A percentile compares a stretch with the other conserved stretches of the same genome.
Conservation (phyloP, 208 protist species). For the Trypanosoma avium region DNA sequence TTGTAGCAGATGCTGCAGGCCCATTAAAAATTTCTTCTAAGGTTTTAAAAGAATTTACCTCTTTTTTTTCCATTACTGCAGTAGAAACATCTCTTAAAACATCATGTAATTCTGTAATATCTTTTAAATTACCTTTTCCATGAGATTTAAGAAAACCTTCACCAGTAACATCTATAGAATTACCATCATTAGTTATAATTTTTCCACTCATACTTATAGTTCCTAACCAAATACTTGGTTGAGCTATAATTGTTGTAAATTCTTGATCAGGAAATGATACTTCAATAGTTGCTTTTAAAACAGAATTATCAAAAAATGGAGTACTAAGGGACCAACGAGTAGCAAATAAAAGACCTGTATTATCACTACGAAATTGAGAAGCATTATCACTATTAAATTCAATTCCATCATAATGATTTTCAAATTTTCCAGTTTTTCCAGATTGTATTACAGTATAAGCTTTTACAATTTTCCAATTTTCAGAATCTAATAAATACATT, state of each 20-base stretch:
- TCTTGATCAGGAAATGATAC: constrained; percentile 52
- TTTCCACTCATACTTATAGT: constrained; percentile 39
- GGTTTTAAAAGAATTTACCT: constrained; percentile 22
- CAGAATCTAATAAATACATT: constrained; percentile 26
- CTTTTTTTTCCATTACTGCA: constrained; percentile 23
- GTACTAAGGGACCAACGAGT: constrained; percentile 35
- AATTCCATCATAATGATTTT: constrained; percentile 28
- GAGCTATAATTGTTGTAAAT: constrained; percentile 40
- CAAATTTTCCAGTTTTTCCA: constrained; percentile 30
- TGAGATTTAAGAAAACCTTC: constrained; percentile 45
- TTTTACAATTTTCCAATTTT: constrained; percentile 1
- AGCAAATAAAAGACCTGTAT: constrained; percentile 44
- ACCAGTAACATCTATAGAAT: constrained; percentile 27
- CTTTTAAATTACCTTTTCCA: constrained; percentile 29
- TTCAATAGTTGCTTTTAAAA: constrained; percentile 33
- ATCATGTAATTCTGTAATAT: constrained; percentile 22
- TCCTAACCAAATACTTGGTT: constrained; percentile 60
- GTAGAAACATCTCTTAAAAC: constrained; percentile 37
- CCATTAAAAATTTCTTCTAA: constrained; percentile 45
- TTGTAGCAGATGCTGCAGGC: constrained; percentile 34
- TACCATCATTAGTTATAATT: constrained; percentile 35
- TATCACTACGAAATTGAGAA: constrained; percentile 34
- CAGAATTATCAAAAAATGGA: constrained; percentile 28
- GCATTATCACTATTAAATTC: constrained; percentile 20
- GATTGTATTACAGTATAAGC: constrained; percentile 34